Conservation (phyloP, 129 eudicot genomes). For the Tagetes patula region DNA sequence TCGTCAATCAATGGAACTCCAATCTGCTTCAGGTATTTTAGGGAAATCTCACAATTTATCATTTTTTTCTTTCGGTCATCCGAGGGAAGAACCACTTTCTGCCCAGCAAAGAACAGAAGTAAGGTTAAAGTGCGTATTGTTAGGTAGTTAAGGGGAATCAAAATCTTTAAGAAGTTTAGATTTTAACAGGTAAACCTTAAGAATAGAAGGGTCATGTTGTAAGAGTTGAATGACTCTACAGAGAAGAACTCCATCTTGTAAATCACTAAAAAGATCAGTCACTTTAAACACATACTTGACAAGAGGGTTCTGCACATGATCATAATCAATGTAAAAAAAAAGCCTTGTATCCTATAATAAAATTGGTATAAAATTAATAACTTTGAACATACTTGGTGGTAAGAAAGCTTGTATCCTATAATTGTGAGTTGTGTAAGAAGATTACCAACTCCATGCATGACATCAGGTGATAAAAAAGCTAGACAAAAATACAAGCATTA, state of each 20-base stretch:
- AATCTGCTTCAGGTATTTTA: slow-evolving; percentile 62
- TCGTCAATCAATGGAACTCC: slow-evolving; percentile 75
- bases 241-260: slow-evolving; percentile 79
- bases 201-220: slow-evolving; percentile 73
- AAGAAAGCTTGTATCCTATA: slow-evolving; percentile 81
- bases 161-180: background rate
- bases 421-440: slow-evolving; percentile 77
- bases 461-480: slow-evolving; percentile 85
- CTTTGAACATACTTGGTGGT: slow-evolving; percentile 62
- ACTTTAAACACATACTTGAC: slow-evolving; percentile 69
- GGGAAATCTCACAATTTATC: slow-evolving; percentile 65
- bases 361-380: background rate
- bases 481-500: slow-evolving; percentile 21
- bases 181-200: slow-evolving; percentile 48
- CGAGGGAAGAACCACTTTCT: slow-evolving; percentile 85
- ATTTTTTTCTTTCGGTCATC: slow-evolving; percentile 73
- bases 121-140: slow-evolving; percentile 8
- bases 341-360: background rate
- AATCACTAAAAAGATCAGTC: slow-evolving; percentile 76
- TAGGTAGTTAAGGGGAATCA: background rate
- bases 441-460: slow-evolving; percentile 99
- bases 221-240: slow-evolving; percentile 88
- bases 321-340: background rate
- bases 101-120: slow-evolving; percentile 24
- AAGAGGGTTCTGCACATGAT: slow-evolving; percentile 60